Conservation (phyloP, 169 alveolate species). For the Eimeria sp. region DNA sequence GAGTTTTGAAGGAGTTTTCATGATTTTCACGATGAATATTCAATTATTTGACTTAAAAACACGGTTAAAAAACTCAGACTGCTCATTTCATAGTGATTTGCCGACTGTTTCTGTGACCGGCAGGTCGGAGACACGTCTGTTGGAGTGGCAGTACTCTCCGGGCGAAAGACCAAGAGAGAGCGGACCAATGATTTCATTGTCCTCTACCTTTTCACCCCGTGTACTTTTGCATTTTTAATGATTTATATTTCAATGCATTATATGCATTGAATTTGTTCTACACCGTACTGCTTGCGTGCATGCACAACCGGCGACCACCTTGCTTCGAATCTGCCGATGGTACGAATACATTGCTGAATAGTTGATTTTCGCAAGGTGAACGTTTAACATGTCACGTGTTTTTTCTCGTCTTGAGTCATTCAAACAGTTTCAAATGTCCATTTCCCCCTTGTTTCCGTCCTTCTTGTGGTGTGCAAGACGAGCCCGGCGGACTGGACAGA, state of each 20-base stretch:
- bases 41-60: no score
- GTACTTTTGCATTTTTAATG: no score
- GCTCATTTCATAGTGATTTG: neutral
- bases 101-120: neutral
- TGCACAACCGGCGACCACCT: neutral
- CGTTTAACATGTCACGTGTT: neutral
- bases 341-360: neutral
- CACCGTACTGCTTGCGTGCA: neutral
- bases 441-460: neutral
- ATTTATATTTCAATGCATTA: no score
- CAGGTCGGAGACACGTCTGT: no score
- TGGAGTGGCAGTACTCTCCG: neutral
- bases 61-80: no score
- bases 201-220: neutral
- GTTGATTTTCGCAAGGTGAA: neutral
- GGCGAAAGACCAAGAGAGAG: neutral
- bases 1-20: no score
- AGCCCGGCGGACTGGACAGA: neutral
- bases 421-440: neutral
- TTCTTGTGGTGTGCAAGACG: neutral
- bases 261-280: neutral
- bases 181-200: no score
- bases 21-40: no score
- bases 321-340: neutral
- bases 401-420: neutral